Evolutionary conservation across 2,329 filamentous ascomycete genomes (phyloP), one percentile per base, ranked within the genome.

Genomic region (Cytospora chrysosperma): DNA sequence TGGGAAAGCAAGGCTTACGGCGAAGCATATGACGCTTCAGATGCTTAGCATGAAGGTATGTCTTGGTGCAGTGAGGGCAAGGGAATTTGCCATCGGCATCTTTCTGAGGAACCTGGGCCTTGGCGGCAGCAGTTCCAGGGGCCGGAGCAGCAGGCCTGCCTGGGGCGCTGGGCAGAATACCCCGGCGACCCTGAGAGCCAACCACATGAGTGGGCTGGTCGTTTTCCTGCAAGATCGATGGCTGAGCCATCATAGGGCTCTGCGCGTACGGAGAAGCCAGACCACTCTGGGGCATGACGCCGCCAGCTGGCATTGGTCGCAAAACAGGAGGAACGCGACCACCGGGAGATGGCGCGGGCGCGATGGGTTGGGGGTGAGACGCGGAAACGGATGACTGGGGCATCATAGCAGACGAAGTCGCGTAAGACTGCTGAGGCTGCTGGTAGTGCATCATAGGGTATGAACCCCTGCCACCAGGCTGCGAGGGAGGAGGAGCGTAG

Each of bases 81-180:
- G 95, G 94, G 74, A 96, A 99, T 81, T 98, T 98, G 74, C 95
- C 95, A 75, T 98, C 94, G 10, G 93, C 92, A 76, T 98, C 94
- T 81, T 98, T 97, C 70, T 92, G 90, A 19, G 93, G 93, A 67
- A 96, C 95, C 65, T 91, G 89, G 72, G 85, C 91, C 83, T 97
- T 96, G 12, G 85, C 83, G 32, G 85, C 81, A 51, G 85, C 84
- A 68, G 86, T 88, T 51, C 91, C 89, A 24, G 86, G 84, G 26
- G 88, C 81, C 34, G 91, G 87, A 28, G 92, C 91, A 60, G 91
- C 87, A 62, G 93, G 91, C 65, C 93, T 85, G 51, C 93, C 93
- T 32, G 93, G 92, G 66, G 93, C 93, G 71, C 93, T 97, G 19
- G 94, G 94, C 67, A 98, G 79, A 47, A 97, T 96, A 56, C 94